Evolutionary conservation across 177 flowering plant species (phyloP).

Genomic region (Vitis hybrid): DNA sequence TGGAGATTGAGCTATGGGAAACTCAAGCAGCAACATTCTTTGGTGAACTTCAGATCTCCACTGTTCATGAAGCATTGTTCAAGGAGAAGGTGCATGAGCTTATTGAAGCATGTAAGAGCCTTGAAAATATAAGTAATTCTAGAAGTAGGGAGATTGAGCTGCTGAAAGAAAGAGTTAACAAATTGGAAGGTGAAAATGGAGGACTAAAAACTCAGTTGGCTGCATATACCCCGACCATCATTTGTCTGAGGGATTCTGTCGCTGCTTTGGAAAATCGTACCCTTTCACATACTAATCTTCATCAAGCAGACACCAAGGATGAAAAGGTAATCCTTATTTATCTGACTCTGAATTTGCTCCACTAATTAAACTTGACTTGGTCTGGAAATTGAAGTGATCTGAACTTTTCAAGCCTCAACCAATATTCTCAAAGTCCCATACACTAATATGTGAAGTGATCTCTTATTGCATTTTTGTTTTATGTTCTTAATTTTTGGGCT

Average conservation of each 20-base stretch:
- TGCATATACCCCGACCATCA: conserved; percentile 37
- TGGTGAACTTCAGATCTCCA: conserved; percentile 21
- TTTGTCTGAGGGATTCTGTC: conserved; percentile 30
- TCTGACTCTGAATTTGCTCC: not conserved
- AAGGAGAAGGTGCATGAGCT: conserved; percentile 37
- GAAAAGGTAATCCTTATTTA: conserved; percentile 30
- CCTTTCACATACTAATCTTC: conserved; percentile 10
- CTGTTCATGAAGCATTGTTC: conserved; percentile 26
- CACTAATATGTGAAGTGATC: not conserved
- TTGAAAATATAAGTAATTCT: conserved; percentile 17
- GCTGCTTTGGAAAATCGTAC: conserved; percentile 44
- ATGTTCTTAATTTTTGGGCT: too few relatives aligned
- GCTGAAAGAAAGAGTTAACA: conserved; percentile 26
- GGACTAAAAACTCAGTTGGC: conserved; percentile 37
- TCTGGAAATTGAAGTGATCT: not conserved
- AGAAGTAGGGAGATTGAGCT: conserved; percentile 30
- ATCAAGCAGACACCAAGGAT: conserved; percentile 14
- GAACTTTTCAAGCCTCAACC: not conserved
- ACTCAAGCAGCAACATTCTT: conserved; percentile 15
- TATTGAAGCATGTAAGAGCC: conserved; percentile 14
- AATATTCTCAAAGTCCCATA: not conserved
- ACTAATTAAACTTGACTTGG: not conserved
- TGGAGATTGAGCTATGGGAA: conserved; percentile 13
- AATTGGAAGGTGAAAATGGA: conserved; percentile 32
- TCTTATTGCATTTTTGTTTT: not conserved